Base-by-base conservation (phyloP, 2,329 filamentous ascomycete species). In the Raffaelea albimanens region DNA sequence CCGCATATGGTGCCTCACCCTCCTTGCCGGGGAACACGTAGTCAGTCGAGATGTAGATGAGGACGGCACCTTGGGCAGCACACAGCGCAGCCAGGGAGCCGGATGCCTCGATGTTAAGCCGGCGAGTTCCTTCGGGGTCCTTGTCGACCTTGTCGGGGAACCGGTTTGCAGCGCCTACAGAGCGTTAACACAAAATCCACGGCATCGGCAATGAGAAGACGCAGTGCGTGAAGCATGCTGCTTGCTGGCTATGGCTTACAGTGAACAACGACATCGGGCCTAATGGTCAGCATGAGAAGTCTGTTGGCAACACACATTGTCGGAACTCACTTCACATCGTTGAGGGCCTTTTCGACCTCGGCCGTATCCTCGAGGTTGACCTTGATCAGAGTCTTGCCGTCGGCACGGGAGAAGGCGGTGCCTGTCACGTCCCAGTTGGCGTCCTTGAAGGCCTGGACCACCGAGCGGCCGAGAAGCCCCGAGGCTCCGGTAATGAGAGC, bases 71-170 rank as follows among this genome's bases (percentile, higher is more conserved):
- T 57, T 79, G 76, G 23, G 71, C 61, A 1, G 80, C 75, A 45
- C 85, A 83, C n/a, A 80, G 71, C 38, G 70, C 63, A 10, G 87
- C 86, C 13, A 95, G 76, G 9, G 67, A 66, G 43, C 71, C 68
- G 42, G 86, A 85, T 2, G 87, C 84, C 3, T 78, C 72, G 13
- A 91, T 79, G 59, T 95, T 95, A 57, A 94, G 71, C 18, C 74
- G 75, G 51, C 76, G 77, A 3, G 88, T 87, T 46, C 80, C 85
- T 50, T 82, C 77, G 3, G 88, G 89, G 61, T 95, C 80, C 54
- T 78, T 76, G 57, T 89, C 84, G 59, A 89, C 91, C 61, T 85
- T 84, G 65, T 95, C 89, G 2, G 90, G 89, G 58, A 84, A 94
- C 52, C 87, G 81, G 64, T 95, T 90, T 41, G 89, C 89, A 38